phyloP scores from a whole-genome alignment of 352 stramenopile genomes.

The Pythium phragmiticola region DNA sequence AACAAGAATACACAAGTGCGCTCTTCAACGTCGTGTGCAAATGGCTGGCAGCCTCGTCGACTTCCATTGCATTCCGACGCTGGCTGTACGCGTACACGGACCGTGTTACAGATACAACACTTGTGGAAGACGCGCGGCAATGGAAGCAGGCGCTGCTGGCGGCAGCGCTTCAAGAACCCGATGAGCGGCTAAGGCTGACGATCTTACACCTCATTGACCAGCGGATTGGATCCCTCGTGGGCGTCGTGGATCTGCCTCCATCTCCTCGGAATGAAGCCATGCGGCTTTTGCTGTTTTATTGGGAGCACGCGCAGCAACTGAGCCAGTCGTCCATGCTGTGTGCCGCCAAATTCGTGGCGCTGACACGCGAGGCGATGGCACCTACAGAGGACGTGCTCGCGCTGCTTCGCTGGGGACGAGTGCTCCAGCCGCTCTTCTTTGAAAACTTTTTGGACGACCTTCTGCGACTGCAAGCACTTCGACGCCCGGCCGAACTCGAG shows the following conservation, averaged over 20 bases:
- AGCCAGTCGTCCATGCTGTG: slow-evolving; percentile 37
- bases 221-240: slow-evolving; percentile 2
- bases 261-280: slow-evolving; percentile 9
- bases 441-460: slow-evolving; percentile 34
- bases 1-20: slow-evolving; percentile 20
- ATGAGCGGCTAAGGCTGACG: slow-evolving; percentile 24
- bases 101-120: slow-evolving; percentile 7
- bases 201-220: slow-evolving; percentile 32
- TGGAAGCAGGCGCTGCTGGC: slow-evolving; percentile 40
- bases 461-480: slow-evolving; percentile 31
- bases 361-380: slow-evolving; percentile 24
- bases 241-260: not conserved
- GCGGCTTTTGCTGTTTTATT: slow-evolving; percentile 47
- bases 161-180: slow-evolving; percentile 34
- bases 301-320: slow-evolving; percentile 34
- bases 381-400: slow-evolving; percentile 26
- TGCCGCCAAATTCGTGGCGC: slow-evolving; percentile 40
- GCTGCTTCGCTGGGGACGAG: slow-evolving; percentile 40
- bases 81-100: slow-evolving; percentile 39
- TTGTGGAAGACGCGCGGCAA: slow-evolving; percentile 26
- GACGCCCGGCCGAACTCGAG: slow-evolving; percentile 29
- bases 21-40: slow-evolving; percentile 11
- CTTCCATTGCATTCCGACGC: slow-evolving; percentile 27
- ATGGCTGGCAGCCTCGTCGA: slow-evolving; percentile 7
- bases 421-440: slow-evolving; percentile 46